phyloP scores from a whole-genome alignment of 2,329 filamentous ascomycete species.

The Alternaria gaisen region DNA sequence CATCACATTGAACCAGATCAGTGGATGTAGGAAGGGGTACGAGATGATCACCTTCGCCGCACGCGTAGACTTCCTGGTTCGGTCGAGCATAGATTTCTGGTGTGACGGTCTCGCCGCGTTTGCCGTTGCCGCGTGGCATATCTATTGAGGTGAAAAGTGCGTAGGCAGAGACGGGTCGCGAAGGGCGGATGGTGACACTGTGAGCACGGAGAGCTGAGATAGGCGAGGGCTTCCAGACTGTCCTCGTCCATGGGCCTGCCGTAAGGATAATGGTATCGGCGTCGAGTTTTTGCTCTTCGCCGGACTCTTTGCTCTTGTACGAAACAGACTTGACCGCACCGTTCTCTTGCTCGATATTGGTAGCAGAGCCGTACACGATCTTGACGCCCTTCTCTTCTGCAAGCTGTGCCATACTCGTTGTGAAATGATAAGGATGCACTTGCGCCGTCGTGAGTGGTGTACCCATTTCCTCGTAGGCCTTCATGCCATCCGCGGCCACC shows the following conservation, averaged over 20 bases:
- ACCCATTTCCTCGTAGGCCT: conserved; percentile 84
- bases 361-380: conserved; percentile 74
- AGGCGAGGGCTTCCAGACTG: conserved; percentile 63
- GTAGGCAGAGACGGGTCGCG: conserved; percentile 71
- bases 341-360: conserved; percentile 66
- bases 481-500: conserved; percentile 74
- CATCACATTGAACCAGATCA: conserved; percentile 79
- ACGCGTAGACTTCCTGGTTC: conserved; percentile 90
- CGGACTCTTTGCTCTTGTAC: conserved; percentile 63
- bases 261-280: conserved; percentile 68
- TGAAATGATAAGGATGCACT: conserved; percentile 92
- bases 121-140: conserved; percentile 65
- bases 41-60: conserved; percentile 83
- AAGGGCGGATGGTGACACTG: conserved; percentile 68
- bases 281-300: conserved; percentile 58
- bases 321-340: conserved; percentile 71
- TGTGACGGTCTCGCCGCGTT: conserved; percentile 65
- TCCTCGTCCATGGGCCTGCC: conserved; percentile 69
- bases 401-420: conserved; percentile 79
- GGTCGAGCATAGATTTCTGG: conserved; percentile 95
- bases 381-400: conserved; percentile 68
- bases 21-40: conserved; percentile 79
- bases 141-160: conserved; percentile 88
- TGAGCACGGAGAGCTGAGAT: conserved; percentile 70
- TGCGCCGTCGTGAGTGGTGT: conserved; percentile 83